Evolutionary conservation across 305 asterid genomes (phyloP), one percentile per base, ranked within the genome.

Genomic region (Solanum chacoense): DNA sequence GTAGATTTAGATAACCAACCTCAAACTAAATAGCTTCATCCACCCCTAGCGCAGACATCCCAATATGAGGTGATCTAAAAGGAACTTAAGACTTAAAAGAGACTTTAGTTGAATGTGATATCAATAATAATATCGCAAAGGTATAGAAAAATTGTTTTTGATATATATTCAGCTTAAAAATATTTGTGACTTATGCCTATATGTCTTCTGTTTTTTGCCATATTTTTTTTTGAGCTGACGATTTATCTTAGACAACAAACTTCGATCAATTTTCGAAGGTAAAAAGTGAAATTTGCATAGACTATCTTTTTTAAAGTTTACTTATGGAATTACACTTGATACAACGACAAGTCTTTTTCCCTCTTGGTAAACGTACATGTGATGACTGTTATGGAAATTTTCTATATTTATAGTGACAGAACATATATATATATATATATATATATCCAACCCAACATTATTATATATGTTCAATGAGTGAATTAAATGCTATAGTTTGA

Each of bases 201-300:
- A 13, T 31, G 20, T 2, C 59, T 55, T 42, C 0, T 11, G 24
- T 9, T 8, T 67, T 24, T 67, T 11, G 31, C 8, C 16, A 67
- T 6, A 11, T 67, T 24, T 67, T 67, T 67, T 0, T 0, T 67
- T 67, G 74, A 24, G 18, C 8, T 11, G 8, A 67, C 1, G 32
- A 28, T 67, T 11, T 67, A 67, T 24, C 13, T 59, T 20, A 8
- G 11, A 20, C 11, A 20, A 20, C 1, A 59, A 10, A 65, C 1
- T 10, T 65, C 1, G n/a, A n/a, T 65, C 29, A n/a, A 65, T n/a
- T 76, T 35, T 65, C 1, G 0, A n/a, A 65, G 14, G 8, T 65
- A 24, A 5, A 5, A 18, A 0, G 1, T 65, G 3, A 65, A 65
- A 65, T 65, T 65, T n/a, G 1, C 1, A 0, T 65, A 10, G 1